Percentiles rank a stretch among this genome's conserved stretches.
These are phyloP conservation scores for Nitzschia sp. DNA, from an alignment of 108 stramenopile species.

Conservation along the genomic window DNA sequence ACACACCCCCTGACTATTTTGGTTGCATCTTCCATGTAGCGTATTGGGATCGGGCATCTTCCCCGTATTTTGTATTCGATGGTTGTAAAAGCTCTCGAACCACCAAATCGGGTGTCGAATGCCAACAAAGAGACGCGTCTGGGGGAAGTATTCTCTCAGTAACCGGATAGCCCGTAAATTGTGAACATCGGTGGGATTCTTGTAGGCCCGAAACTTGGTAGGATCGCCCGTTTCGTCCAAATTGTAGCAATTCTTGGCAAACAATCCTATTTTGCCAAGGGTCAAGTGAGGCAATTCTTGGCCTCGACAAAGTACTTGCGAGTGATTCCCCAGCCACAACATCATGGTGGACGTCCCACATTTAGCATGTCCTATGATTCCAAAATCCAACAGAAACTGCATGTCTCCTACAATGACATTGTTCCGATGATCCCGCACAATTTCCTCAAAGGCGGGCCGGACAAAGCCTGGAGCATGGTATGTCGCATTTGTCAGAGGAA, in stretches of 20 bases:
- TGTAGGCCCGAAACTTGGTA: constrained; percentile 19
- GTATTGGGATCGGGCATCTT: constrained; percentile 11
- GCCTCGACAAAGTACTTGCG: constrained; percentile 4
- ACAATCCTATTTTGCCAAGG: not conserved
- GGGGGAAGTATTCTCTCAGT: constrained; percentile 28
- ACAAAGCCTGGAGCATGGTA: not conserved
- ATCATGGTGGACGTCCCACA: constrained; percentile 42
- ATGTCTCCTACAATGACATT: constrained; percentile 2
- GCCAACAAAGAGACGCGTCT: constrained; percentile 44
- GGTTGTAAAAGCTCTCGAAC: constrained; percentile 52
- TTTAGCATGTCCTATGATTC: constrained; percentile 69
- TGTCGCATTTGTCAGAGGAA: not conserved
- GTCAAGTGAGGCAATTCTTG: constrained; percentile 5
- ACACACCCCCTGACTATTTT: constrained; percentile 5
- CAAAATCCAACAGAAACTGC: constrained; percentile 54
- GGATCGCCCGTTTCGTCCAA: constrained; percentile 2
- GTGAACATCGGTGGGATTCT: constrained; percentile 16
- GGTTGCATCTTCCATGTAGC: constrained; percentile 13
- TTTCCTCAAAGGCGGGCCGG: not conserved
- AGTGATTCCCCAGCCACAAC: not conserved
- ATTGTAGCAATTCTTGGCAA: constrained; percentile 7
- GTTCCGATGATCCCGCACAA: not conserved
- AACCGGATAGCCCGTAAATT: constrained; percentile 15
- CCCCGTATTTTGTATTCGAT: constrained; percentile 20
- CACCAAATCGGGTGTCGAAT: constrained; percentile 55